Evolutionary conservation across 1,284 basidiomycete genomes (phyloP), one percentile per base, ranked within the genome.

Genomic region (Gomphus bonarii): DNA sequence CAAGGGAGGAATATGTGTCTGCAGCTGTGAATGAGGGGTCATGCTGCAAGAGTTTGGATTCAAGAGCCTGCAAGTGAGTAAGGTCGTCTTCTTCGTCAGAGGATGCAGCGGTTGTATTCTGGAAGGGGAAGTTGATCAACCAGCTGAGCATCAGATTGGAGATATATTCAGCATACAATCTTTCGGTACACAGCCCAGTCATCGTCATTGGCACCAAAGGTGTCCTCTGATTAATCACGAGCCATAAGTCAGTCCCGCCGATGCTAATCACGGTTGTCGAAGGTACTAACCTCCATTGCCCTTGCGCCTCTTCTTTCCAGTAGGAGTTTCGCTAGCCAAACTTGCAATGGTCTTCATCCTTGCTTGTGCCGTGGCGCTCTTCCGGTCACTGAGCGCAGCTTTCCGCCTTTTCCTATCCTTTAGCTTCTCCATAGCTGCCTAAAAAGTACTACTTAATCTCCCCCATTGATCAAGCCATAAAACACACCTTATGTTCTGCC

Each of bases 121-220:
- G 57, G 11, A 16, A 43, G 9, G 11, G 52, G 47, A 18, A 52
- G 58, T n/a, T 60, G 46, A 57, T 18, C 5, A 43, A 40, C 3
- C 42, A 5, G 35, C 12, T 30, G 30, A 16, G 3, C 40, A n/a
- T 59, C 18, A 46, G 46, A 28, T 38, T 3, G 25, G 5, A 43
- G 16, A n/a, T 28, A 36, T 54, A 12, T 31, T 20, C 33, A 28
- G 70, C 77, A 61, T 65, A 93, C 92, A 59, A 99, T 95, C 72
- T 97, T 95, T 58, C 95, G 90, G 68, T 99, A 99, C 54, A 99
- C 94, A 0, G 87, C 87, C 95, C 97, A 99, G 69, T 99, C 95
- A 16, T 88, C 91, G 66, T 99, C 95, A 63, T 98, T 88, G 31
- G 86, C 88, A 1, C 97, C 95, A 65, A 99, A 99, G 68, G 79